Base-by-base conservation (phyloP, 2,329 filamentous ascomycete species). In the Colletotrichum chrysophilum region DNA sequence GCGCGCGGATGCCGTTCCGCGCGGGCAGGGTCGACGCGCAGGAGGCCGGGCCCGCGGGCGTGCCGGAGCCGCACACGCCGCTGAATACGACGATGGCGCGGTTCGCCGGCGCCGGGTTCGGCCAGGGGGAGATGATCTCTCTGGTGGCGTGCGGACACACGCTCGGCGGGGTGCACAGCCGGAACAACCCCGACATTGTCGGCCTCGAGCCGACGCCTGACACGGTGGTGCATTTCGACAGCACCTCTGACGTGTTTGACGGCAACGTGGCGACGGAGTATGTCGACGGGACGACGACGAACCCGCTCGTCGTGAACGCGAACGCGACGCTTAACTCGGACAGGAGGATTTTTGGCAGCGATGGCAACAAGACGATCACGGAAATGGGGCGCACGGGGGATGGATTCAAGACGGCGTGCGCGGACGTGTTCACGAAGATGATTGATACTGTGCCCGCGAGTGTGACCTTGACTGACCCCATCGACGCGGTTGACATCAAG, bases 301-400 rank as follows among this genome's bases (percentile, higher is more conserved):
- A 80, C 36, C 78, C 79, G 1, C 76, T 80, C 2, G 79, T 78
- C 1, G 75, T 78, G 30, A 78, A 78, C n/a, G 66, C 67, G 61
- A 80, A 80, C 52, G 75, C 76, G 62, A 79, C 78, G 10, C 76
- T 79, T 4, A 75, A 74, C 43, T 80, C 78, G 10, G 78, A 79
- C 62, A 74, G 61, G 30, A 70, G 79, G 43, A 79, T 80, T 52
- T 80, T 80, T 34, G 70, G 68, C 14, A 75, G 76, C 10, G 79
- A 80, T 61, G 79, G 79, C 2, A 88, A 88, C 79, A 82, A 80
- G 26, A 88, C 86, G 1, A 86, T 89, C 61, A 79, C 78, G 26
- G 79, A 82, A 2, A 79, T 89, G 78, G 82, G 83, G 5, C 80
- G 84, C 61, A 78, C 81, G 6, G 80, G 84, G 60, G 77, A 78